Percentiles rank a stretch among this genome's conserved stretches.
phyloP scores from a whole-genome alignment of 1,139 yeast species.

The Debaryomyces nepalensis region DNA sequence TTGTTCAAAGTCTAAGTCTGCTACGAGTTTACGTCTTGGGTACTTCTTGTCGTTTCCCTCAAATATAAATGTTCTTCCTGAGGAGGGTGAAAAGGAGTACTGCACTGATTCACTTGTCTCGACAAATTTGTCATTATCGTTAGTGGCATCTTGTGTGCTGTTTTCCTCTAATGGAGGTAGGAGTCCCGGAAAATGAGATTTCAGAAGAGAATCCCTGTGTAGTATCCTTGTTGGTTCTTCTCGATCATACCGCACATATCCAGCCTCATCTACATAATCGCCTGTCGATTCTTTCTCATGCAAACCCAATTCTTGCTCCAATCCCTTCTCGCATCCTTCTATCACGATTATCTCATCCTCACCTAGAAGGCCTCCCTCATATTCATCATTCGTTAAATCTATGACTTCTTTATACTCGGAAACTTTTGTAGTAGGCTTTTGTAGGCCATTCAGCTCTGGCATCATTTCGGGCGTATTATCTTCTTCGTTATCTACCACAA shows the following conservation, averaged over 20 bases:
- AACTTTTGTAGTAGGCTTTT: conserved; percentile 13
- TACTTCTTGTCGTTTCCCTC: conserved; percentile 21
- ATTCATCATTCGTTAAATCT: conserved; percentile 30
- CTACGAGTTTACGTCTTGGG: conserved; percentile 33
- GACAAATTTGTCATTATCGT: conserved; percentile 15
- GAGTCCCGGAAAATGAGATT: conserved; percentile 18
- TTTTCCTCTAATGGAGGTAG: conserved; percentile 18
- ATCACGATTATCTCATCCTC: conserved; percentile 27
- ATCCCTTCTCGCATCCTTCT: conserved; percentile 26
- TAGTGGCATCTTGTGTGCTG: conserved; percentile 17
- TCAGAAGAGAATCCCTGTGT: too few species aligned
- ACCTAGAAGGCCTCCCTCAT: conserved; percentile 17
- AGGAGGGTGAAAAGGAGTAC: conserved; percentile 29
- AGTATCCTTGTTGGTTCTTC: too few species aligned
- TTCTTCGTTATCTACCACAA: conserved; percentile 21
- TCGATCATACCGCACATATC: too few species aligned
- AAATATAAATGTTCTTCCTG: conserved; percentile 27
- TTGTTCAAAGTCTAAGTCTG: conserved; percentile 31
- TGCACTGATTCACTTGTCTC: conserved; percentile 21
- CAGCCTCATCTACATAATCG: too few species aligned
- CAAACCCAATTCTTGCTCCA: neutral
- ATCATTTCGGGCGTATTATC: neutral
- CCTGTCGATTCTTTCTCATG: conserved; percentile 6
- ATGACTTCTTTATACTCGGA: conserved; percentile 26
- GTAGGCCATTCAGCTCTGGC: conserved; percentile 8